Conservation (phyloP, 2,329 filamentous ascomycete species). For the Hypoxylon sp. region DNA sequence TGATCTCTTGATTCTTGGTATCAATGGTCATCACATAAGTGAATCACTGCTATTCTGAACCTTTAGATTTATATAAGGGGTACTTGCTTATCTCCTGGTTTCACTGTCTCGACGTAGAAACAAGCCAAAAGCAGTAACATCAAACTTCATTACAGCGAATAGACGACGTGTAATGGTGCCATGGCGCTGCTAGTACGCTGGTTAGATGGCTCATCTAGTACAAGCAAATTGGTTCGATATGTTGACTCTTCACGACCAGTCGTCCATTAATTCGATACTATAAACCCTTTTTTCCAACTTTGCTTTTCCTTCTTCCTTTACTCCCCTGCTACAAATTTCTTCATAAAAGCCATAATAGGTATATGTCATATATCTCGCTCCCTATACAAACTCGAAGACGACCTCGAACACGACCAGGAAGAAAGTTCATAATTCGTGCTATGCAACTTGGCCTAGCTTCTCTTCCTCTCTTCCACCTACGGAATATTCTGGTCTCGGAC, state of each 20-base stretch:
- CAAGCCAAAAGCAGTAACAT: neutral
- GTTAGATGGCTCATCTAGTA: slow-evolving; percentile 2
- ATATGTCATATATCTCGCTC: neutral
- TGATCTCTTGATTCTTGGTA: slow-evolving; percentile 24
- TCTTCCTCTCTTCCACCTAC: neutral
- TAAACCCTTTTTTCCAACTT: neutral
- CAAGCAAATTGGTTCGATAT: slow-evolving; percentile 14
- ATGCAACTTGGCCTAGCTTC: neutral
- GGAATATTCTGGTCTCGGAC: neutral
- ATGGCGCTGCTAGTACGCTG: slow-evolving; percentile 7
- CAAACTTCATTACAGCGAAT: neutral
- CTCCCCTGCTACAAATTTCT: neutral
- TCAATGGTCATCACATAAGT: slow-evolving; percentile 9
- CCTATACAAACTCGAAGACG: neutral
- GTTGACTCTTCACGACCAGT: slow-evolving; percentile 17
- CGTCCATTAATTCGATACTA: neutral
- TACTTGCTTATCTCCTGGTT: slow-evolving; percentile 5
- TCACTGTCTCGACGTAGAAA: neutral
- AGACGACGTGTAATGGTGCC: slow-evolving; percentile 14
- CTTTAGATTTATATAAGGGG: neutral
- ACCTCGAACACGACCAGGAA: neutral
- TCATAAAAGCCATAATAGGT: neutral
- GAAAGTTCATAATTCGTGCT: neutral
- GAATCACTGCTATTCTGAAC: neutral
- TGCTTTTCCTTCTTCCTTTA: neutral